Evolutionary conservation across 148 eudicot genomes (phyloP).

Genomic region (Rhododendron ovatum): DNA sequence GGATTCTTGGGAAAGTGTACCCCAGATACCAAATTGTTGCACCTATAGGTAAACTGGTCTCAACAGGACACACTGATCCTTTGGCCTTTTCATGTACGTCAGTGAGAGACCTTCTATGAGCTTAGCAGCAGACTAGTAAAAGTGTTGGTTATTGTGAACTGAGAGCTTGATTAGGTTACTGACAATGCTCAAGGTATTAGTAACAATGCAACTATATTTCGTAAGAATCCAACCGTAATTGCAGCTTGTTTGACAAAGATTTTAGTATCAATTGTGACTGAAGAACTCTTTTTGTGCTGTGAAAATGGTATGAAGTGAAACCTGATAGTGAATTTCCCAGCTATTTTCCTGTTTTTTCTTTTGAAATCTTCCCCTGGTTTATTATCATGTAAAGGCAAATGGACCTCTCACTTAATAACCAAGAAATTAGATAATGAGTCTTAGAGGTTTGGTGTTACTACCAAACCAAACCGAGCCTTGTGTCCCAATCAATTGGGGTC

Average conservation of each 20-base stretch:
- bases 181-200: neutral
- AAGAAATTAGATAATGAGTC: neutral
- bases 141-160: neutral
- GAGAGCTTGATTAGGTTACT: neutral
- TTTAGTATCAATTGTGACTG: neutral
- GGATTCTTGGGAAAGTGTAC: neutral
- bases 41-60: neutral
- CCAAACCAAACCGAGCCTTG: too few relatives aligned
- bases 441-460: neutral
- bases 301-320: neutral
- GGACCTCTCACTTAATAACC: neutral
- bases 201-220: neutral
- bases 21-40: neutral
- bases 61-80: neutral
- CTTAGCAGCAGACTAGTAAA: neutral
- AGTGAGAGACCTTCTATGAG: neutral
- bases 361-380: neutral
- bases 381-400: neutral
- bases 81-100: neutral
- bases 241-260: neutral
- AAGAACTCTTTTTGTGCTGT: neutral
- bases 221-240: neutral
- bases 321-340: neutral
- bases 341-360: neutral
- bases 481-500: too few relatives aligned